Evolutionary conservation across 805 yeast genomes (phyloP).

Genomic region (Saccharomycopsis capsularis): DNA sequence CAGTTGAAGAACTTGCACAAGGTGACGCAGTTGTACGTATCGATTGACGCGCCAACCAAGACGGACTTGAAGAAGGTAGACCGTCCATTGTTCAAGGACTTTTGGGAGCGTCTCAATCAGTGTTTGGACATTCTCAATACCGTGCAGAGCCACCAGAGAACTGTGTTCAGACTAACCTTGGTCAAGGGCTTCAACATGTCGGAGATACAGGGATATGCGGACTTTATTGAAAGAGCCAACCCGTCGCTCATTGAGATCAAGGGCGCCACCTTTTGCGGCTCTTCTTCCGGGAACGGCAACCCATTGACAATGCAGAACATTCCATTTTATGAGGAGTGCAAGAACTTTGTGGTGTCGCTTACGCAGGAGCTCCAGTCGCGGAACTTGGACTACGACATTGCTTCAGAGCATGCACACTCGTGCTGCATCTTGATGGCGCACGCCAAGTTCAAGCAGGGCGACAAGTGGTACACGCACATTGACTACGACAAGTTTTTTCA

Average conservation of each 20-base stretch:
- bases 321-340: conserved; percentile 90
- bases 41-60: conserved; percentile 90
- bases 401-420: conserved; percentile 94
- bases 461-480: conserved; percentile 83
- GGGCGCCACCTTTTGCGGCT: conserved; percentile 95
- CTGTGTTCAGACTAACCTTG: conserved; percentile 82
- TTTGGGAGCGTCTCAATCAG: conserved; percentile 80
- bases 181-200: conserved; percentile 90
- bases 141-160: conserved; percentile 72
- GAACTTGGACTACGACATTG: conserved; percentile 70
- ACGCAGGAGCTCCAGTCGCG: conserved; percentile 55
- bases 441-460: conserved; percentile 58
- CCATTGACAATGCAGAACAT: conserved; percentile 93
- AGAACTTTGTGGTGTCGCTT: conserved; percentile 59
- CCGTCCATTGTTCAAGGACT: conserved; percentile 82
- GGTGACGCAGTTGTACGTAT: conserved; percentile 87
- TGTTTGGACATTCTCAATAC: conserved; percentile 77
- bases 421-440: conserved; percentile 86
- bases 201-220: conserved; percentile 76
- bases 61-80: conserved; percentile 75
- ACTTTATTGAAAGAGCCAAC: conserved; percentile 68
- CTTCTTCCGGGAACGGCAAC: conserved; percentile 75
- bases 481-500: conserved; percentile 73
- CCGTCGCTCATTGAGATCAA: conserved; percentile 90
- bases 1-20: conserved; percentile 59